Conservation (phyloP, 2,329 filamentous ascomycete species). For the Talaromyces atroroseus region DNA sequence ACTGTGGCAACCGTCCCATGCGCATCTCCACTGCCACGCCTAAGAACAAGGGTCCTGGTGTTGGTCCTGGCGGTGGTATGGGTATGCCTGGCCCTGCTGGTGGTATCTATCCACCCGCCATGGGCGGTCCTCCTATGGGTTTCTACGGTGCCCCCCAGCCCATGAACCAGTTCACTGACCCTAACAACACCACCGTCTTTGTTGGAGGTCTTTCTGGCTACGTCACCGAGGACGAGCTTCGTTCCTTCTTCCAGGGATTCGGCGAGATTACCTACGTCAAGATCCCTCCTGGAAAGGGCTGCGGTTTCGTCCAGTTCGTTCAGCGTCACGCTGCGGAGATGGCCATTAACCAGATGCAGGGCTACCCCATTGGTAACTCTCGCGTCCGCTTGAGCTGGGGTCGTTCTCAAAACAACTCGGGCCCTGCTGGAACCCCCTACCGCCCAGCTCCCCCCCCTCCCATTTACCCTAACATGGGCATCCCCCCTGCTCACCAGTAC, state of each 20-base stretch:
- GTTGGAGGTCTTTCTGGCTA: conserved; percentile 96
- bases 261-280: conserved; percentile 99
- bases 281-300: conserved; percentile 98
- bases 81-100: conserved; percentile 52
- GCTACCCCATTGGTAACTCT: conserved; percentile 97
- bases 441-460: conserved; percentile 81
- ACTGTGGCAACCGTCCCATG: conserved; percentile 98
- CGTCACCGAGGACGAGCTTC: conserved; percentile 98
- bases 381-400: conserved; percentile 97
- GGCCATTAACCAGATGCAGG: conserved; percentile 99
- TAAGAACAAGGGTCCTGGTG: conserved; percentile 69
- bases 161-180: conserved; percentile 99
- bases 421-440: conserved; percentile 90
- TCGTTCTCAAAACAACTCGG: conserved; percentile 97
- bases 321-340: conserved; percentile 98
- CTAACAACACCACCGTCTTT: conserved; percentile 99
- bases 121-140: conserved; percentile 64
- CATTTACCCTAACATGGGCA: conserved; percentile 65
- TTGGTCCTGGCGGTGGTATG: conserved; percentile 44
- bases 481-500: conserved; percentile 59
- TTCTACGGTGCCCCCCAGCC: conserved; percentile 63
- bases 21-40: conserved; percentile 95
- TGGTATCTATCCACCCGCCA: conserved; percentile 55
- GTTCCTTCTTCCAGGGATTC: conserved; percentile 99
- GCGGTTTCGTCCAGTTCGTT: conserved; percentile 97